These are phyloP conservation scores for Amaranthus tricolor DNA, from an alignment of 179 eudicot genomes.

Conservation along the genomic window DNA sequence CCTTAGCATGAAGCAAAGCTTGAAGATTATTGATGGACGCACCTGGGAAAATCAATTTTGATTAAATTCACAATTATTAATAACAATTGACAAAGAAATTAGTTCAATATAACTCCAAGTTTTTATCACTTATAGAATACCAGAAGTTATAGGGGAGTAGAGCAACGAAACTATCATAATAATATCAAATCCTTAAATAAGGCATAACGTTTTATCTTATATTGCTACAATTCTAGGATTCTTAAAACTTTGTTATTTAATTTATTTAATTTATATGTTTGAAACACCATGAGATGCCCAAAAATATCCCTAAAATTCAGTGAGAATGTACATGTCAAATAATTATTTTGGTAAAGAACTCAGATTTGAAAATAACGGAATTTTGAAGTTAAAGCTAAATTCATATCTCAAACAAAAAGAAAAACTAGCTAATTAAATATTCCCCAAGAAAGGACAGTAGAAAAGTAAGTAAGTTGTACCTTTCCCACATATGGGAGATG, in stretches of 20 bases:
- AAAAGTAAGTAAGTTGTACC: constrained; percentile 37
- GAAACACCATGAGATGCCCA: background rate
- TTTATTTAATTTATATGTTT: too few species aligned
- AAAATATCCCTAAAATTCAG: background rate
- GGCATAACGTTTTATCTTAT: background rate
- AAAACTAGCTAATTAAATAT: background rate
- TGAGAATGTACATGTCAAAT: background rate
- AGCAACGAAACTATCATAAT: background rate
- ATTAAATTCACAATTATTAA: background rate
- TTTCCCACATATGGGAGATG: constrained; percentile 89
- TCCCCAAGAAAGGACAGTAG: background rate
- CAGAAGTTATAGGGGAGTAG: background rate
- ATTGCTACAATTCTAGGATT: too few species aligned
- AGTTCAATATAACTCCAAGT: background rate
- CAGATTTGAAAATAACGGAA: background rate
- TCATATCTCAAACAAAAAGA: background rate
- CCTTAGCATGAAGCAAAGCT: constrained; percentile 86
- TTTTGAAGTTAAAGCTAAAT: background rate
- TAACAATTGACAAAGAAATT: background rate
- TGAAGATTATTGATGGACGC: constrained; percentile 85
- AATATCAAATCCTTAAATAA: background rate
- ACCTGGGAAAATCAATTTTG: constrained; percentile 38
- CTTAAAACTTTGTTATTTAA: too few species aligned
- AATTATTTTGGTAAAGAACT: background rate
- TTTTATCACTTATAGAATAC: background rate